A percentile compares a stretch with the other conserved stretches of the same genome.
Evolutionary conservation across 2,329 filamentous ascomycete genomes (phyloP).

Genomic region (Neonectria faginata): DNA sequence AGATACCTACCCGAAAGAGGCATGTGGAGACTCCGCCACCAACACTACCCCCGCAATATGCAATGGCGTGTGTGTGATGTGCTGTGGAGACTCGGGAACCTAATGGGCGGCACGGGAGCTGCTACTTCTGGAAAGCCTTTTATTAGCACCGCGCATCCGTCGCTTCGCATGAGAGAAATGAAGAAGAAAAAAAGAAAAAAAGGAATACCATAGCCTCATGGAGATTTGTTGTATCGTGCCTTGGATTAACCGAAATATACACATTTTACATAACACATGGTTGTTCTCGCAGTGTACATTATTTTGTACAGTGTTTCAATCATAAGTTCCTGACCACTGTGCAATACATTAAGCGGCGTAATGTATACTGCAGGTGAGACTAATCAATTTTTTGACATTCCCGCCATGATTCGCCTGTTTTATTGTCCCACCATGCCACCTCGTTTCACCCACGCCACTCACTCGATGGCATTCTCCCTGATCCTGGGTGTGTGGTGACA

Average conservation of each 20-base stretch:
- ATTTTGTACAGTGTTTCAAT: neutral
- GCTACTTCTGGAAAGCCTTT: conserved; percentile 6
- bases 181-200: neutral
- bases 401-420: neutral
- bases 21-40: conserved; percentile 9
- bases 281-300: neutral
- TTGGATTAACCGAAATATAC: neutral
- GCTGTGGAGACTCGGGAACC: conserved; percentile 15
- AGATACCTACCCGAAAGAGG: neutral
- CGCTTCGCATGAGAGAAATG: conserved; percentile 11
- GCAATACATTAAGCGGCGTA: neutral
- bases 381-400: neutral
- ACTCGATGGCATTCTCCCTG: neutral
- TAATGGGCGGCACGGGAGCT: conserved; percentile 12
- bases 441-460: too few species aligned
- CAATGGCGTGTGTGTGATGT: neutral
- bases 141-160: conserved; percentile 24
- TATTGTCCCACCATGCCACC: too few species aligned
- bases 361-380: neutral
- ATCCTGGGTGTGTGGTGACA: neutral
- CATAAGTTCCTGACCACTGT: neutral
- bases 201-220: neutral
- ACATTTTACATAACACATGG: too few species aligned
- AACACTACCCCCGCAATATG: neutral
- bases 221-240: neutral